Evolutionary conservation across 2,329 filamentous ascomycete genomes (phyloP), one percentile per base, ranked within the genome.

Genomic region (Blastomyces gilchristii): DNA sequence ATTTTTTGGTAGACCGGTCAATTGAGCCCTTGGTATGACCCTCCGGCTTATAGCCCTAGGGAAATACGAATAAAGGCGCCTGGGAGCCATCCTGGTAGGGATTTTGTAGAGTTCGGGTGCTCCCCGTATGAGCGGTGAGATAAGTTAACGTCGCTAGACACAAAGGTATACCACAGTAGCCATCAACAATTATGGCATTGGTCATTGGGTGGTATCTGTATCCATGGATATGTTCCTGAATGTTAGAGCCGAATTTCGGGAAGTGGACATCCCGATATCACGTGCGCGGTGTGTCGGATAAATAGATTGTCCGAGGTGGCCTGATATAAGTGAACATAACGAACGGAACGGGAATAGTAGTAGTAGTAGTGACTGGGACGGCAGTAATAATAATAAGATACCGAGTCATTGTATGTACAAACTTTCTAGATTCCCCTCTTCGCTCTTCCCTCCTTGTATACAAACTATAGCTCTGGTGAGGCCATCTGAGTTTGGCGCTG

Each of bases 41-140:
- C 71, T 47, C 39, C 71, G 73, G 57, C 63, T 63, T 14, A 75
- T 63, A 39, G 73, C 71, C 68, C 73, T 73, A 68, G 71, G 69
- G 56, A 75, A 68, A 72, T 71, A 67, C 65, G 71, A 68, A 67
- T 70, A 71, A 64, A 70, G 67, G 66, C 71, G 72, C 58, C 68
- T 66, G 62, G 69, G 71, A 64, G 71, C 70, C 74, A 75, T 76
- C 41, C 60, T 58, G 62, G 57, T 14, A 28, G 43, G 34, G 34
- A 45, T 50, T 34, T 49, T 57, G 25, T 50, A 14, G 2, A 25
- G n/a, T 11, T 50, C 1, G 9, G 22, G 14, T 45, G 47, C 14
- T 16, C 37, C 25, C 41, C 14, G 28, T 22, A 22, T 47, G 57
- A 25, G 57, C 6, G 43, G 37, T 34, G 2, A 16, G 25, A 31